These are phyloP conservation scores for Dothideomycetidae sp. DNA, from an alignment of 2,329 filamentous ascomycete species.

Conservation along the genomic window DNA sequence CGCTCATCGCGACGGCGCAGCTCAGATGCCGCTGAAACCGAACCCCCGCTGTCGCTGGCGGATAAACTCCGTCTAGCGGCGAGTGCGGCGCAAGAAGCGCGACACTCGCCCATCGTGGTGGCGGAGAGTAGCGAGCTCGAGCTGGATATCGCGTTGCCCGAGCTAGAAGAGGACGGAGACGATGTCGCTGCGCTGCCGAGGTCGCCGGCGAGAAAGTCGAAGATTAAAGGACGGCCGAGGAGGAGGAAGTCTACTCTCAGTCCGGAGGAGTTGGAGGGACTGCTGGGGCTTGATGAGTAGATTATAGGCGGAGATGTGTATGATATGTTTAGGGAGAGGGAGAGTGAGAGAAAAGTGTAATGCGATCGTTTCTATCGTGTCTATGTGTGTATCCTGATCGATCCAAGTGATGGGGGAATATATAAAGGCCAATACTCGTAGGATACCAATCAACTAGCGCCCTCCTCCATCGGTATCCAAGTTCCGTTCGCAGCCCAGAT, in stretches of 20 bases:
- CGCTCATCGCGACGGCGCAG: no score
- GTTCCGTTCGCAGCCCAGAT: conserved; percentile 49
- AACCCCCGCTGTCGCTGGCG: conserved; percentile 17
- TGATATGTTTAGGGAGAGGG: conserved; percentile 11
- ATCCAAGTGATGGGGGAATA: no score
- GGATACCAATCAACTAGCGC: conserved; percentile 11
- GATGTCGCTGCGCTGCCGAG: conserved; percentile 22
- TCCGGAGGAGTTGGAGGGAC: conserved; percentile 56
- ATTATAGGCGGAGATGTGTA: conserved; percentile 11
- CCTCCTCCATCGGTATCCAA: conserved; percentile 34
- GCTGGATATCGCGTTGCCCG: no score
- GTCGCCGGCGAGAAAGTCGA: conserved; percentile 29
- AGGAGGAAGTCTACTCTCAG: conserved; percentile 61
- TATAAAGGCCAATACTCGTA: no score
- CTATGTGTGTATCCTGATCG: no score
- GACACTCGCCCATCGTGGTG: conserved; percentile 11
- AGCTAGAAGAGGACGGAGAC: conserved; percentile 31
- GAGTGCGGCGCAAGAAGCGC: conserved; percentile 23
- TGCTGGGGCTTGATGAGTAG: conserved; percentile 25
- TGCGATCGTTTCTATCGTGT: no score
- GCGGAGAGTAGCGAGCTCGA: conserved; percentile 4
- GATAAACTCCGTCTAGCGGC: conserved; percentile 22
- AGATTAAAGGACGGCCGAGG: conserved; percentile 42
- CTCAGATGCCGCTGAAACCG: no score
- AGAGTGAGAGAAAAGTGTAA: conserved; percentile 10